Conservation (phyloP, 352 stramenopile genomes). For the Phytophthora multivora region DNA sequence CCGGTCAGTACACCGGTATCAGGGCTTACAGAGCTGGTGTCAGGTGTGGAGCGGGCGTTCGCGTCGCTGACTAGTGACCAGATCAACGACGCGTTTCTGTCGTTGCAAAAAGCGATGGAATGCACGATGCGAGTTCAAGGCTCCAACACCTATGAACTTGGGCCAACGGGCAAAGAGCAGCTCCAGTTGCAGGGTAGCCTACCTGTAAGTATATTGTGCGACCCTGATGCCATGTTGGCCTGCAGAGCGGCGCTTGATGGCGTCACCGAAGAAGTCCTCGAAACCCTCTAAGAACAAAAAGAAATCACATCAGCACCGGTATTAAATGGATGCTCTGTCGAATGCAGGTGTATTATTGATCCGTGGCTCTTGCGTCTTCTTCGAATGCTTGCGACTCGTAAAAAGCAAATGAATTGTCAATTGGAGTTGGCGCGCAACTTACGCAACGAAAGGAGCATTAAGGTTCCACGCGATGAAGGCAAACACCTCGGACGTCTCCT, state of each 20-base stretch:
- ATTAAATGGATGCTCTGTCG: not conserved
- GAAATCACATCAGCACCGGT: not conserved
- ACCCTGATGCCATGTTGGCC: slow-evolving; percentile 32
- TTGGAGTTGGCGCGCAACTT: slow-evolving; percentile 2
- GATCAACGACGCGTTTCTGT: slow-evolving; percentile 46
- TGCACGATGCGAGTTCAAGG: slow-evolving; percentile 49
- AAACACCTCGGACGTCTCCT: slow-evolving; percentile 86
- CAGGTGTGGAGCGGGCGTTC: slow-evolving; percentile 32
- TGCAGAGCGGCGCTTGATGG: slow-evolving; percentile 36
- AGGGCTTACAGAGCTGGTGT: slow-evolving; percentile 34
- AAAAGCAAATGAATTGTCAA: too few relatives aligned
- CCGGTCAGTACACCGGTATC: slow-evolving; percentile 6
- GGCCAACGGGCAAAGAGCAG: slow-evolving; percentile 31
- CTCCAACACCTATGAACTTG: slow-evolving; percentile 49
- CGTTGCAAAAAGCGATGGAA: slow-evolving; percentile 50
- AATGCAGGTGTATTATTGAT: not conserved
- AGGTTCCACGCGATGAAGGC: slow-evolving; percentile 87
- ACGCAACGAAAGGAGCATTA: slow-evolving; percentile 48
- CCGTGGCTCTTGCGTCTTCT: not conserved
- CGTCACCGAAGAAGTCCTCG: slow-evolving; percentile 17
- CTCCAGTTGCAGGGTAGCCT: slow-evolving; percentile 44
- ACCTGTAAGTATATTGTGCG: slow-evolving; percentile 45
- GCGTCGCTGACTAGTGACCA: slow-evolving; percentile 31
- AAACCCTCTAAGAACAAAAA: slow-evolving; percentile 12
- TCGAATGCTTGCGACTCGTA: too few relatives aligned